These are phyloP conservation scores for Ophiognomonia clavigignenti-juglandacearum DNA, from an alignment of 2,329 filamentous ascomycete genomes.

Conservation along the genomic window DNA sequence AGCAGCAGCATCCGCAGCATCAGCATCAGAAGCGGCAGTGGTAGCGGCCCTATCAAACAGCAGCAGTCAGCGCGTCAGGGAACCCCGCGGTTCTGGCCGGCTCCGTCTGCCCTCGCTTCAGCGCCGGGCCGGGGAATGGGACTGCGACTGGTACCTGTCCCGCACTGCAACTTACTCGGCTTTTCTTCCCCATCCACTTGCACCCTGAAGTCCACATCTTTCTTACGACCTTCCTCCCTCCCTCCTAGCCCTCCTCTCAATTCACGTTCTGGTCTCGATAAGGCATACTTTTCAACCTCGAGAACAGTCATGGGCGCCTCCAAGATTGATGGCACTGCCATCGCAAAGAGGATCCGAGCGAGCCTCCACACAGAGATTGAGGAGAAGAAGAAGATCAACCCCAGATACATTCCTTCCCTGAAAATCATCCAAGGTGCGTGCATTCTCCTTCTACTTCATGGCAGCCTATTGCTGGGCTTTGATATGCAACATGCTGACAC, in stretches of 20 bases:
- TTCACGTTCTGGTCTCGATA: constrained; percentile 5
- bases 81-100: constrained; percentile 14
- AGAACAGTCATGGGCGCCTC: constrained; percentile 70
- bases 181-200: constrained; percentile 4
- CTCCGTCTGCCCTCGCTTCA: constrained; percentile 1
- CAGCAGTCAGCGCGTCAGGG: background rate
- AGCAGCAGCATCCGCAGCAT: too few relatives aligned
- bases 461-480: background rate
- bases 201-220: background rate
- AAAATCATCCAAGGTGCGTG: constrained; percentile 88
- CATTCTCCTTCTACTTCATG: background rate
- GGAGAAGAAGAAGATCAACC: constrained; percentile 74
- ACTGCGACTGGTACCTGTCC: too few relatives aligned
- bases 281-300: constrained; percentile 39
- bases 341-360: constrained; percentile 88
- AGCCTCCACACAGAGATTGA: constrained; percentile 74
- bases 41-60: too few relatives aligned
- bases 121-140: too few relatives aligned
- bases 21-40: too few relatives aligned
- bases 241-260: too few relatives aligned
- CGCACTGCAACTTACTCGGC: too few relatives aligned
- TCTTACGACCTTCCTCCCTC: constrained; percentile 1
- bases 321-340: constrained; percentile 93
- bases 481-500: constrained; percentile 10
- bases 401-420: constrained; percentile 81